Conservation (phyloP, 2,329 filamentous ascomycete species). For the Pseudogymnoascus sp. region DNA sequence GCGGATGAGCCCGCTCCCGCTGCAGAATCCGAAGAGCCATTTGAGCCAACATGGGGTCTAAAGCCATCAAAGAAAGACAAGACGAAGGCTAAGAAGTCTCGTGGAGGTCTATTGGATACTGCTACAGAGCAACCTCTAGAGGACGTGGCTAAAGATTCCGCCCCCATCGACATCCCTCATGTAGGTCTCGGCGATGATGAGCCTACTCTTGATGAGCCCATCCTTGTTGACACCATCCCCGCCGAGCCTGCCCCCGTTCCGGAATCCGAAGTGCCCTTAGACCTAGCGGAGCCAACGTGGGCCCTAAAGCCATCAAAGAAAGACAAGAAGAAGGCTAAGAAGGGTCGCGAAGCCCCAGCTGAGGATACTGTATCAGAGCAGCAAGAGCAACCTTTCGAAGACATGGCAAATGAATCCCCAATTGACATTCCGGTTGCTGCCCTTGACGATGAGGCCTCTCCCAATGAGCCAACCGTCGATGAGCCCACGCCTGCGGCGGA, state of each 20-base stretch:
- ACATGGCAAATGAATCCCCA: background rate
- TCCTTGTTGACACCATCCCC: background rate
- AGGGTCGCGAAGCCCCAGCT: background rate
- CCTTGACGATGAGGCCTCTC: background rate
- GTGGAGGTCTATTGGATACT: background rate
- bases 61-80: slow-evolving; percentile 33
- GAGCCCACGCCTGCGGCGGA: background rate
- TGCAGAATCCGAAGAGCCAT: background rate
- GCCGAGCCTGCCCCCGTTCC: background rate
- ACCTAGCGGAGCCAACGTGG: slow-evolving; percentile 14
- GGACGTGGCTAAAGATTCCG: background rate
- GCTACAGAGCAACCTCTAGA: slow-evolving; percentile 4
- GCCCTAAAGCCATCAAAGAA: slow-evolving; percentile 5
- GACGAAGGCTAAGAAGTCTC: slow-evolving; percentile 29
- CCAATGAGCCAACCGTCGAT: background rate
- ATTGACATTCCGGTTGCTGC: background rate
- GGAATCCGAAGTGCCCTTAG: slow-evolving; percentile 18
- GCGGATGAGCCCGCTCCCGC: background rate
- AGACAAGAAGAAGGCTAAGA: slow-evolving; percentile 9
- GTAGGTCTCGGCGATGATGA: background rate
- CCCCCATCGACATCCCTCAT: background rate
- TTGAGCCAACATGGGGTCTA: background rate
- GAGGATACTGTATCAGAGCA: background rate
- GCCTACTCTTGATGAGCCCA: background rate
- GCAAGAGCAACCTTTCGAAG: background rate